Evolutionary conservation across 352 stramenopile genomes (phyloP).

Genomic region (Halophytophthora batemanensis): DNA sequence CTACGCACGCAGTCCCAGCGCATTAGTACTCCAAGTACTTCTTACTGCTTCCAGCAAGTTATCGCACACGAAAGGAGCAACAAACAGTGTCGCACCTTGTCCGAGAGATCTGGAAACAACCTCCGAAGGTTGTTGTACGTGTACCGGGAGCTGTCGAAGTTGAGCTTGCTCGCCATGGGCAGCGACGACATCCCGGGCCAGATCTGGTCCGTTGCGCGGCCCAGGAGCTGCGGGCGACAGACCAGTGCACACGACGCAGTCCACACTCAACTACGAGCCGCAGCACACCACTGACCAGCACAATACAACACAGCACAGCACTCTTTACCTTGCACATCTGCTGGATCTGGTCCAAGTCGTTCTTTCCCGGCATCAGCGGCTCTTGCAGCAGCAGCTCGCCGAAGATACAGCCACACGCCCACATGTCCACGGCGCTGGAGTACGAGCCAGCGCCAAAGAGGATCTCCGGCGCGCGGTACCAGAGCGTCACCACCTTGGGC

Average conservation of each 20-base stretch:
- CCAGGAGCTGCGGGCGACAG: slow-evolving; percentile 30
- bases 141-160: slow-evolving; percentile 29
- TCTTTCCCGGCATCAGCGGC: slow-evolving; percentile 60
- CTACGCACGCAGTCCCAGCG: slow-evolving; percentile 16
- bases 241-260: neutral
- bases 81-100: slow-evolving; percentile 13
- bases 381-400: slow-evolving; percentile 52
- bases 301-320: neutral
- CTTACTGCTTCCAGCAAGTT: neutral
- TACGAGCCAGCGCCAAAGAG: slow-evolving; percentile 88
- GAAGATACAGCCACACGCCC: slow-evolving; percentile 70
- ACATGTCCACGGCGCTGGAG: slow-evolving; percentile 90
- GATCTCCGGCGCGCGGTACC: slow-evolving; percentile 93
- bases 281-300: neutral
- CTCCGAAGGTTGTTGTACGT: slow-evolving; percentile 37
- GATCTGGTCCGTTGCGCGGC: slow-evolving; percentile 51
- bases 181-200: slow-evolving; percentile 55
- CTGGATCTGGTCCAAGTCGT: slow-evolving; percentile 61
- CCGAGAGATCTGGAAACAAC: slow-evolving; percentile 36
- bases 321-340: slow-evolving; percentile 61
- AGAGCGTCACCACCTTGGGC: slow-evolving; percentile 93
- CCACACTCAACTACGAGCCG: neutral
- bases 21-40: neutral
- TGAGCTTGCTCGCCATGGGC: slow-evolving; percentile 38
- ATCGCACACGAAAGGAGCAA: neutral